A percentile compares a stretch with the other conserved stretches of the same genome.
phyloP scores from a whole-genome alignment of 495 filamentous ascomycete species.

The Aspergillus incahuasiensis region DNA sequence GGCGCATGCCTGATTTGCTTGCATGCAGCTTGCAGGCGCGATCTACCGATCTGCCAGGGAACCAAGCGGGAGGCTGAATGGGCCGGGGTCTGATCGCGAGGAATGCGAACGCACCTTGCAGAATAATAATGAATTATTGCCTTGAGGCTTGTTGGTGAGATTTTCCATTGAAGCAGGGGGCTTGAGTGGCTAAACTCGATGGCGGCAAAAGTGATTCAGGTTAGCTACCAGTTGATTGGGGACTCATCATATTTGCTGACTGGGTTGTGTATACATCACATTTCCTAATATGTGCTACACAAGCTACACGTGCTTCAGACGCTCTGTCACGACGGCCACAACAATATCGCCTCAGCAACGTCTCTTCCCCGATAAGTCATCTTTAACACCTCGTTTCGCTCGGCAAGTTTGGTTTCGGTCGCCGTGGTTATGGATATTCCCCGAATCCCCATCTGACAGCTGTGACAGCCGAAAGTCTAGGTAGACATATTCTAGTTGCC shows the following conservation, averaged over 20 bases:
- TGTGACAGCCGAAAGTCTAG: background rate
- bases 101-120: conserved; percentile 13
- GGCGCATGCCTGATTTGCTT: conserved; percentile 1
- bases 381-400: background rate
- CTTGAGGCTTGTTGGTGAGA: background rate
- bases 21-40: conserved; percentile 6
- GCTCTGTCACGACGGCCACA: background rate
- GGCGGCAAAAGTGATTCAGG: background rate
- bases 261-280: background rate
- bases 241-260: background rate
- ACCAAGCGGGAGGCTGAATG: conserved; percentile 11
- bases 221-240: background rate
- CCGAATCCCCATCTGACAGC: background rate
- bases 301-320: background rate
- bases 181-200: background rate
- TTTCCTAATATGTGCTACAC: background rate
- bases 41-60: conserved; percentile 17
- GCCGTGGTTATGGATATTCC: background rate
- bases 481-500: background rate
- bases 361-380: background rate
- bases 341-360: background rate
- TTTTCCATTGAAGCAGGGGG: conserved; percentile 15
- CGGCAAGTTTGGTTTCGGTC: background rate
- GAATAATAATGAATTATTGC: conserved; percentile 2
- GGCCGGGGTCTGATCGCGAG: conserved; percentile 14